These are phyloP conservation scores for Alloteropsis semialata DNA, from an alignment of 176 grass and related monocot genomes.

Conservation along the genomic window DNA sequence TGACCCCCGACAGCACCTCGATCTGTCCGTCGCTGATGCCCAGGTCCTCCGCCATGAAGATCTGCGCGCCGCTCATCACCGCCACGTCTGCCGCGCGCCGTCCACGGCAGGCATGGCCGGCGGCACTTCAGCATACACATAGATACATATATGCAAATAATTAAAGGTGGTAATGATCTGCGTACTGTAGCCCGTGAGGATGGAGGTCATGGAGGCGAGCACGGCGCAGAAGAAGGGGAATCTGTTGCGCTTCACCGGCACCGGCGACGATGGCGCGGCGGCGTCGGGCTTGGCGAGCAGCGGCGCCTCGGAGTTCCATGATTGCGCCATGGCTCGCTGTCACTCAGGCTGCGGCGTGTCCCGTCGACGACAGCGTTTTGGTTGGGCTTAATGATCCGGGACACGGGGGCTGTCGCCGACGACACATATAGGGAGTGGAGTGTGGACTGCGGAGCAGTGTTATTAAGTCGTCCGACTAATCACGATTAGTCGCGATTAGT, in stretches of 20 bases:
- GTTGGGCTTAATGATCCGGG: background rate
- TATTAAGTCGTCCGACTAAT: too few species aligned
- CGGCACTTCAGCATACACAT: background rate
- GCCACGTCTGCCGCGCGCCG: conserved; percentile 44
- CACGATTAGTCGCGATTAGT: too few species aligned
- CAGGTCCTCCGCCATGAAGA: conserved; percentile 75
- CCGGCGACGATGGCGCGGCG: background rate
- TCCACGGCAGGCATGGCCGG: background rate
- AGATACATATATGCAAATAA: background rate
- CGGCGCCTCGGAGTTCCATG: conserved; percentile 15
- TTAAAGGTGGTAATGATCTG: background rate
- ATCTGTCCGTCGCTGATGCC: conserved; percentile 65
- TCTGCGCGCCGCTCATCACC: conserved; percentile 70
- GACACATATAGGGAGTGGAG: too few species aligned
- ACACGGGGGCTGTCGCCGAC: too few species aligned
- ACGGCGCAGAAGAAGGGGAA: conserved; percentile 66
- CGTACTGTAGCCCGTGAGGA: conserved; percentile 76
- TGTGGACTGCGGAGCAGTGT: too few species aligned
- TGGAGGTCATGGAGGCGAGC: conserved; percentile 82
- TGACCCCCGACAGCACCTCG: conserved; percentile 60
- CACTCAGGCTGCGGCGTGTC: background rate
- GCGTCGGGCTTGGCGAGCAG: conserved; percentile 16
- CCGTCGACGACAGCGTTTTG: background rate
- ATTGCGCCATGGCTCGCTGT: conserved; percentile 15
- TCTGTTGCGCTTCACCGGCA: conserved; percentile 28